phyloP scores from a whole-genome alignment of 2,329 filamentous ascomycete species.

The Berkeleyomyces rouxiae region DNA sequence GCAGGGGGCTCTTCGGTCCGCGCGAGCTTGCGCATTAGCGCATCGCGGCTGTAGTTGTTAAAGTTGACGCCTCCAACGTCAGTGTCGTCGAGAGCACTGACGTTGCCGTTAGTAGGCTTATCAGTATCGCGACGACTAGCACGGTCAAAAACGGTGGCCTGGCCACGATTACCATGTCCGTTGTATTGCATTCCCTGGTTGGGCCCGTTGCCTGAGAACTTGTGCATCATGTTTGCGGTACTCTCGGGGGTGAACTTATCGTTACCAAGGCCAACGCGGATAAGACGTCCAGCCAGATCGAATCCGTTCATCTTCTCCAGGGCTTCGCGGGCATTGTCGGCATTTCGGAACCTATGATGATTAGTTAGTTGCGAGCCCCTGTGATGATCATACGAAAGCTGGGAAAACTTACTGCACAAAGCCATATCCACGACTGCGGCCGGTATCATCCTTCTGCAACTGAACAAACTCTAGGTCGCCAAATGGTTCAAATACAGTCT shows the following conservation, averaged over 20 bases:
- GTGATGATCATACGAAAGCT: not conserved
- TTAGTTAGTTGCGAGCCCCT: too few species aligned
- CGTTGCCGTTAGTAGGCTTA: constrained; percentile 48
- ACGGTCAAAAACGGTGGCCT: constrained; percentile 50
- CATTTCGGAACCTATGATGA: constrained; percentile 63
- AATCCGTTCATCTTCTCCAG: constrained; percentile 99
- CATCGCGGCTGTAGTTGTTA: constrained; percentile 97
- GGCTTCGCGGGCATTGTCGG: constrained; percentile 79
- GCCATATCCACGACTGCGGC: constrained; percentile 84
- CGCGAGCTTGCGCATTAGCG: constrained; percentile 95
- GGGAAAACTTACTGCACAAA: constrained; percentile 76
- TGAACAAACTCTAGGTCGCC: constrained; percentile 96
- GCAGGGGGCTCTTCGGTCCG: constrained; percentile 69
- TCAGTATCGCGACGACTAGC: constrained; percentile 89
- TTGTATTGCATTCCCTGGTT: constrained; percentile 72
- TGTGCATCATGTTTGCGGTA: constrained; percentile 79
- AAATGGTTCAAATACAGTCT: constrained; percentile 94
- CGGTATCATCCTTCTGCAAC: constrained; percentile 86
- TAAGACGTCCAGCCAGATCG: constrained; percentile 89
- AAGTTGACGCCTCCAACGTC: constrained; percentile 98
- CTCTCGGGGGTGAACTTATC: constrained; percentile 99
- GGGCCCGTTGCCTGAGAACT: constrained; percentile 56
- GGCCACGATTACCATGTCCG: constrained; percentile 71
- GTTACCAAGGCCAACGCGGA: constrained; percentile 96
- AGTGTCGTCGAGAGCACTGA: constrained; percentile 89